Base-by-base conservation (phyloP, 148 eudicot genomes). In the Camellia sinensis region DNA sequence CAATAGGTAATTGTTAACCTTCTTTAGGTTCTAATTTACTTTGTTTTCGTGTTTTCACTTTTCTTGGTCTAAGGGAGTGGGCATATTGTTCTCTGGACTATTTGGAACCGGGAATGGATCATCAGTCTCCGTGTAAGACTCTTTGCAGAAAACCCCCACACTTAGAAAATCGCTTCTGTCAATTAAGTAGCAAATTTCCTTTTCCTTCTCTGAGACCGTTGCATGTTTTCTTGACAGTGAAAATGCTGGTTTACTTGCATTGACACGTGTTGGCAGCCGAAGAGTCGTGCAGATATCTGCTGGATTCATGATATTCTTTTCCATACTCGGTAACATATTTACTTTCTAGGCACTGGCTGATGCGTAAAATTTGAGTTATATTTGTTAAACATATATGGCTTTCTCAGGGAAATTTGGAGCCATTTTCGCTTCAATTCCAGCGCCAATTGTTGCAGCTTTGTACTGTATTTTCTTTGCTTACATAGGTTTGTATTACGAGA, bases 181-280 rank as follows among this genome's bases (percentile, higher is more conserved):
- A 64, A 22, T 22, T 6, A 2, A 3, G 60, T 3, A 8, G 44
- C 7, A 53, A 29, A 67, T 40, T 14, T 67, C 41, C n/a, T 29
- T 74, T 18, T 7, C n/a, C n/a, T n/a, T n/a, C n/a, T n/a, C n/a
- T 40, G 19, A 12, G 74, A 62, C 1, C 1, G 11, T 67, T 71
- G 45, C 37, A 3, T 50, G 17, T n/a, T 78, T 22, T 29, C 44
- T 59, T 62, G 77, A 57, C 87, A 95, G 99, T 76, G 97, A 95
- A 81, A 95, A 95, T 87, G 99, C 97, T 48, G 99, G 99, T 84
- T 85, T 95, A 84, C 89, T 95, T 17, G 99, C 90, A 0, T 61
- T 95, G 80, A 95, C 97, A 54, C 93, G 94, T 56, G 99, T 93
- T 61, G 99, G 99, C 57, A 95, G 99, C 85, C 86, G 99, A 79